phyloP scores from a whole-genome alignment of 148 eudicot genomes.

The Cornus suecica region DNA sequence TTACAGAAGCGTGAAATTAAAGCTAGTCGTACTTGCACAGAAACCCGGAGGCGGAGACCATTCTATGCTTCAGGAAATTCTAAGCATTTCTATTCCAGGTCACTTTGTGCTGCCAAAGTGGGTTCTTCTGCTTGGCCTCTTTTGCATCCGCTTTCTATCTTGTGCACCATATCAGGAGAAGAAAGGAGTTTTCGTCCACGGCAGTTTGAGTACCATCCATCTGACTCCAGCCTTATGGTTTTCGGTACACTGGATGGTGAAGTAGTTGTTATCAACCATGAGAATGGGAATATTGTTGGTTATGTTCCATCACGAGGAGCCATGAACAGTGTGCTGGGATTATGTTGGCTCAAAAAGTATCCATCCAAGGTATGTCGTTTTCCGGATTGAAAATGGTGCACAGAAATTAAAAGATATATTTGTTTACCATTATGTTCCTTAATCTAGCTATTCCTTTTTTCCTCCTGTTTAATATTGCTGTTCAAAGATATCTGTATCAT shows the following conservation, averaged over 20 bases:
- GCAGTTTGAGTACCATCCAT: slow-evolving; percentile 95
- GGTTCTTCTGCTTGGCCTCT: slow-evolving; percentile 79
- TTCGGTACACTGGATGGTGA: slow-evolving; percentile 95
- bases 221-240: slow-evolving; percentile 81
- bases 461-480: background rate
- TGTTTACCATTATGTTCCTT: background rate
- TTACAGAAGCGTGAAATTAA: slow-evolving; percentile 66
- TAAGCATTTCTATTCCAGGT: slow-evolving; percentile 56
- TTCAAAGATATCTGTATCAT: background rate
- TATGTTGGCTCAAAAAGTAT: slow-evolving; percentile 84
- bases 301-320: slow-evolving; percentile 73
- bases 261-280: slow-evolving; percentile 85
- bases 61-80: slow-evolving; percentile 35
- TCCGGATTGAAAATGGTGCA: slow-evolving; percentile 1
- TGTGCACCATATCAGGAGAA: slow-evolving; percentile 32
- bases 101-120: slow-evolving; percentile 77
- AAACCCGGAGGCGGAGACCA: slow-evolving; percentile 18
- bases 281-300: slow-evolving; percentile 56
- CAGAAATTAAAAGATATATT: background rate
- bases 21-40: slow-evolving; percentile 21
- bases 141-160: slow-evolving; percentile 52
- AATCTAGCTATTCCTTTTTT: background rate
- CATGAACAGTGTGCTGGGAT: slow-evolving; percentile 75
- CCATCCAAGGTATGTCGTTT: slow-evolving; percentile 70
- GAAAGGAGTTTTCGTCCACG: slow-evolving; percentile 72